phyloP scores from a whole-genome alignment of 192 early-diverging fungal genomes.

The Phycomyces blakesleeanus region DNA sequence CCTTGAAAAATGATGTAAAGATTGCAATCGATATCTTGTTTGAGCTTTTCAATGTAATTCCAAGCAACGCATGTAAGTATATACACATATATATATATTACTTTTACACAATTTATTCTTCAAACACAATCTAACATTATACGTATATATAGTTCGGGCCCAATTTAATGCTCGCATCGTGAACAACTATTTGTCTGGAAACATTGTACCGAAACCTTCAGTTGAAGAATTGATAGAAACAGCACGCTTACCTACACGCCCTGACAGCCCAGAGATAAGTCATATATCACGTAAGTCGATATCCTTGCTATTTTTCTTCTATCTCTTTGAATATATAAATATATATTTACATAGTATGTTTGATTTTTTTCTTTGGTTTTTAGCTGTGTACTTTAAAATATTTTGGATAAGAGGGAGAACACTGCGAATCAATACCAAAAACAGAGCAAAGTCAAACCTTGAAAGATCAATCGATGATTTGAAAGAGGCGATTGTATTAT shows the following conservation, averaged over 20 bases:
- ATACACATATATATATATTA: background rate
- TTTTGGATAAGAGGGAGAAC: constrained; percentile 58
- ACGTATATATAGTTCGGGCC: background rate
- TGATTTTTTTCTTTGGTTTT: background rate
- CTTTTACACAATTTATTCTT: no score
- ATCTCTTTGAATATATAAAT: background rate
- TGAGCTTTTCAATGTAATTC: constrained; percentile 43
- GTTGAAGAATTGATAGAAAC: background rate
- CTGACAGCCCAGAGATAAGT: background rate
- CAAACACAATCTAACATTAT: no score
- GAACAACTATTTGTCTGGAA: background rate
- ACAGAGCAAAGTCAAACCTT: constrained; percentile 42
- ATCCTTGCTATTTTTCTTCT: background rate
- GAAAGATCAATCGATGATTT: constrained; percentile 55
- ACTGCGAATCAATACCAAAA: constrained; percentile 43
- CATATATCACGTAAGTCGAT: constrained; percentile 15
- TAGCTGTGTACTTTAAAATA: constrained; percentile 51
- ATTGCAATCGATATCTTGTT: constrained; percentile 56
- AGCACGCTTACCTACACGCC: background rate
- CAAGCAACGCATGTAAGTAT: constrained; percentile 45
- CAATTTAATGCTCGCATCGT: constrained; percentile 5
- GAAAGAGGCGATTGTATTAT: constrained; percentile 52
- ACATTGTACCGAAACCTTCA: background rate
- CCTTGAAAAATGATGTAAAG: constrained; percentile 56
- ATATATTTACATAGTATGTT: background rate